Percentiles rank a stretch among this genome's conserved stretches.
Evolutionary conservation across 768 basidiomycete genomes (phyloP).

Genomic region (Cystofilobasidium ferigula): DNA sequence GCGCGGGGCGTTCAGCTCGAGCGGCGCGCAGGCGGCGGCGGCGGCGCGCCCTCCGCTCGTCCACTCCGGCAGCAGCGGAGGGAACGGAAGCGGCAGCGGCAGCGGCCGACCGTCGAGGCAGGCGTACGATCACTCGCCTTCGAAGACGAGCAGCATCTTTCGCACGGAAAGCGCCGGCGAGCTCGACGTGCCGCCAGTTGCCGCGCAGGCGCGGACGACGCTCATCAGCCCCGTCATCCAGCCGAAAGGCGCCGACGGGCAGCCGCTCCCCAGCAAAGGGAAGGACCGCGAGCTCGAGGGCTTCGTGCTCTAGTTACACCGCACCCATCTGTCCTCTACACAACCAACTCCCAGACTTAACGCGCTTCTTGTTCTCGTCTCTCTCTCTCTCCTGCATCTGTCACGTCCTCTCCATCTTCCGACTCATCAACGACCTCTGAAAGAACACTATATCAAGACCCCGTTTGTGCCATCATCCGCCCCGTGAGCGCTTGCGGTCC

Average conservation of each 20-base stretch:
- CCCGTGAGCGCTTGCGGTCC: no score
- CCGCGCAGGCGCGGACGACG: no score
- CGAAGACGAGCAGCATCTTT: background rate
- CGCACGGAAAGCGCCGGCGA: no score
- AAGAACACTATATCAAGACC: no score
- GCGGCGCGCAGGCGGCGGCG: no score
- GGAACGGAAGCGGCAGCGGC: no score
- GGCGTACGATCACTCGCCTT: background rate
- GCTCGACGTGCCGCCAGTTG: no score
- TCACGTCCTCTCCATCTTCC: no score
- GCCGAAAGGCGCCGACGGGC: background rate
- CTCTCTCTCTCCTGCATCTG: background rate
- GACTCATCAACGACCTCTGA: no score
- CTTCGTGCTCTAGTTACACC: background rate
- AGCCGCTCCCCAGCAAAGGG: background rate
- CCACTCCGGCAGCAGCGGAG: background rate
- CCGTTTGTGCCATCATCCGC: no score
- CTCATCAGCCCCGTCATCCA: background rate
- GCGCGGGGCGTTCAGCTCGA: background rate
- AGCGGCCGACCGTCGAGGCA: background rate
- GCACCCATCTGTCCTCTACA: background rate
- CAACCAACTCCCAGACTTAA: no score
- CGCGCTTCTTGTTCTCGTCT: background rate
- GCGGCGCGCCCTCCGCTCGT: background rate
- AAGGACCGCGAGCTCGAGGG: background rate